Conservation (phyloP, 148 eudicot genomes). For the Pouteria glomerata region DNA sequence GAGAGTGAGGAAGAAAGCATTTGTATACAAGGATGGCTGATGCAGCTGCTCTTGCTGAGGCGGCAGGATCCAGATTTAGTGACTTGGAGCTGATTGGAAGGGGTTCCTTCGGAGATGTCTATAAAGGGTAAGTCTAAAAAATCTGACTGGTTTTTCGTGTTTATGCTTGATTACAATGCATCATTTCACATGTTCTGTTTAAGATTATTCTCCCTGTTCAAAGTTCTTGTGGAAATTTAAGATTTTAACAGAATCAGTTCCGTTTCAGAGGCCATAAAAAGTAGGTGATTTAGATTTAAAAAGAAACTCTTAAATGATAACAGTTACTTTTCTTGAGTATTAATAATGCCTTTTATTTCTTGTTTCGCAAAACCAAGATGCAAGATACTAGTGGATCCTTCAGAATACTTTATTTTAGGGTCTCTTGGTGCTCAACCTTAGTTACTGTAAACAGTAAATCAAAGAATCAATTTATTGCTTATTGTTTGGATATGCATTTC, state of each 20-base stretch:
- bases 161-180: neutral
- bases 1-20: constrained; percentile 11
- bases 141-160: neutral
- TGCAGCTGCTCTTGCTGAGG: constrained; percentile 62
- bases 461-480: neutral
- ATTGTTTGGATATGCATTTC: too few species aligned
- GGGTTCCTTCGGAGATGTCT: constrained; percentile 97
- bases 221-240: neutral
- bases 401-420: neutral
- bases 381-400: neutral
- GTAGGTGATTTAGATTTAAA: neutral
- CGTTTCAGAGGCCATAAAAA: neutral
- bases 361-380: neutral
- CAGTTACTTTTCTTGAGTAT: neutral
- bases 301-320: neutral
- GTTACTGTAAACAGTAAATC: neutral
- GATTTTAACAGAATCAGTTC: neutral
- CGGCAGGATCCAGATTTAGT: constrained; percentile 72
- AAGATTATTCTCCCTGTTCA: neutral
- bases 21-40: constrained; percentile 47
- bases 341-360: neutral
- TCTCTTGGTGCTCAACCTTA: neutral
- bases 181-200: neutral
- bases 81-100: constrained; percentile 93
- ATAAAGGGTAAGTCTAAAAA: constrained; percentile 64